Evolutionary conservation across 1,139 yeast genomes (phyloP).

Genomic region (Debaryomyces robertsiae): DNA sequence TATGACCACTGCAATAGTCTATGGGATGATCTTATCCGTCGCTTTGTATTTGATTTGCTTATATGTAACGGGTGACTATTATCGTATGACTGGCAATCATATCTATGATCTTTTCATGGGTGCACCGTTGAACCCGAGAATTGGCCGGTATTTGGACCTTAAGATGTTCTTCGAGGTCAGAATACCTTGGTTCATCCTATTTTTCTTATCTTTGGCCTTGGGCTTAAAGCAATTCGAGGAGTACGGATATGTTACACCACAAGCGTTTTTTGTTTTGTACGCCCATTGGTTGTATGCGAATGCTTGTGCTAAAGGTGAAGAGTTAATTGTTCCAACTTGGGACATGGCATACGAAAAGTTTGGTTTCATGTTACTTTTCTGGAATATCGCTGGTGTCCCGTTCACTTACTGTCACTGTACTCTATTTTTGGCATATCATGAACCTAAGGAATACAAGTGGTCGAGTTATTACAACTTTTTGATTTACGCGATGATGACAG

Average conservation of each 20-base stretch:
- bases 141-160: constrained; percentile 82
- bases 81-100: constrained; percentile 88
- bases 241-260: constrained; percentile 80
- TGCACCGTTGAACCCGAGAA: constrained; percentile 93
- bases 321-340: constrained; percentile 96
- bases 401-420: constrained; percentile 96
- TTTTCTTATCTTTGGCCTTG: constrained; percentile 75
- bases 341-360: constrained; percentile 99
- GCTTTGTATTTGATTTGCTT: constrained; percentile 65
- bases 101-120: constrained; percentile 96
- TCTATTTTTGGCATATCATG: constrained; percentile 75
- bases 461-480: constrained; percentile 58
- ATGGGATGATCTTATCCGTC: constrained; percentile 71
- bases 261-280: constrained; percentile 68
- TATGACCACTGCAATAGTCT: constrained; percentile 85
- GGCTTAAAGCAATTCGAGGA: constrained; percentile 76
- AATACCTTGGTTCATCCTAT: constrained; percentile 92
- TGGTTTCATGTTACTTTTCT: constrained; percentile 95
- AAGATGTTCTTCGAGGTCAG: constrained; percentile 98
- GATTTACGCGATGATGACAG: constrained; percentile 57
- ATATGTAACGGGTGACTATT: constrained; percentile 69
- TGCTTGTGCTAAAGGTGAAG: constrained; percentile 98
- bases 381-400: constrained; percentile 99
- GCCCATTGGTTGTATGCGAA: constrained; percentile 96
- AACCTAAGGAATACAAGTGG: constrained; percentile 81